phyloP scores from a whole-genome alignment of 192 early-diverging fungal species.

The Gigaspora rosea region DNA sequence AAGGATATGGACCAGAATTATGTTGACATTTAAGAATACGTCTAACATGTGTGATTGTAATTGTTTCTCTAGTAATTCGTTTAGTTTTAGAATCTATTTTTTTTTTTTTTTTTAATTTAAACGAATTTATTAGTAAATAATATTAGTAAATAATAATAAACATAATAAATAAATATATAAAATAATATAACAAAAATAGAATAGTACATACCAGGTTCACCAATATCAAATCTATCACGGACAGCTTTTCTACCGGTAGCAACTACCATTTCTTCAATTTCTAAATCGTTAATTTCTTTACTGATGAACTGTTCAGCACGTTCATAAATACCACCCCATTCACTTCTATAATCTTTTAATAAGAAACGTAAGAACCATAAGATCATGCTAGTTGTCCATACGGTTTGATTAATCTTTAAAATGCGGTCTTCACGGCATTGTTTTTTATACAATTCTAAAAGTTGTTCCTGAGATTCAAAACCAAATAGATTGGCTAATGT shows the following conservation, averaged over 20 bases:
- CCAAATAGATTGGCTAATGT: slow-evolving; percentile 26
- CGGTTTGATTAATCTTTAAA: background rate
- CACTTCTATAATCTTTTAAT: slow-evolving; percentile 8
- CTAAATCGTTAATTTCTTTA: slow-evolving; percentile 10
- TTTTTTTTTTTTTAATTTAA: too few relatives aligned
- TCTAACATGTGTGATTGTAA: background rate
- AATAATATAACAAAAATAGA: background rate
- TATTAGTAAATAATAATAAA: too few relatives aligned
- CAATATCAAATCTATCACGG: slow-evolving; percentile 22
- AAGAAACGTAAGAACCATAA: slow-evolving; percentile 30
- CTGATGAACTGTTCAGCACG: slow-evolving; percentile 29
- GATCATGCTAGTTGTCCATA: slow-evolving; percentile 27
- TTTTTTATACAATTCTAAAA: background rate
- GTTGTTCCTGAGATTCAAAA: background rate
- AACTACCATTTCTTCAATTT: slow-evolving; percentile 23
- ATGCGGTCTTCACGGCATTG: background rate
- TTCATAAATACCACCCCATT: slow-evolving; percentile 19
- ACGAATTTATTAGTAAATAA: too few relatives aligned
- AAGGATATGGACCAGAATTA: background rate
- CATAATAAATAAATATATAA: too few relatives aligned
- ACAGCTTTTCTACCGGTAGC: slow-evolving; percentile 10
- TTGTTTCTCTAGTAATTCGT: background rate
- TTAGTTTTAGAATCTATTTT: background rate
- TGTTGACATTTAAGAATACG: slow-evolving; percentile 7
- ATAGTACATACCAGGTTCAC: slow-evolving; percentile 8